These are phyloP conservation scores for Claviceps lovelessii DNA, from an alignment of 2,329 filamentous ascomycete species.

Conservation along the genomic window DNA sequence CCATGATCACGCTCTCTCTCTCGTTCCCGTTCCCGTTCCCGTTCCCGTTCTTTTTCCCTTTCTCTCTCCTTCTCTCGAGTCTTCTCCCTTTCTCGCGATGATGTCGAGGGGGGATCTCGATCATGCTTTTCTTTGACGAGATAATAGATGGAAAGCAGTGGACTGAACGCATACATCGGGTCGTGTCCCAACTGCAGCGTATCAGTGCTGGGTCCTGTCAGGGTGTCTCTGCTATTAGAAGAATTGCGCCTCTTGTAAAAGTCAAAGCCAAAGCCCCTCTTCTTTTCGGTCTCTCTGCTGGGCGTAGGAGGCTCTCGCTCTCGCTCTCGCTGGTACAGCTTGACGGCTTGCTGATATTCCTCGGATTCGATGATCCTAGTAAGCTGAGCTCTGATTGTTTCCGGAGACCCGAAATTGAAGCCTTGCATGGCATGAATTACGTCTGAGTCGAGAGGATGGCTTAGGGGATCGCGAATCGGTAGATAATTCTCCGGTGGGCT, in stretches of 20 bases:
- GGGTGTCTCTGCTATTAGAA: slow-evolving; percentile 71
- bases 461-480: slow-evolving; percentile 69
- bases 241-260: slow-evolving; percentile 95
- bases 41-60: slow-evolving; percentile 12
- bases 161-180: slow-evolving; percentile 84
- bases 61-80: slow-evolving; percentile 7
- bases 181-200: slow-evolving; percentile 70
- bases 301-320: slow-evolving; percentile 47
- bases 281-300: slow-evolving; percentile 60
- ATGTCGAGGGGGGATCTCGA: slow-evolving; percentile 43
- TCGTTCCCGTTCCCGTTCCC: slow-evolving; percentile 12
- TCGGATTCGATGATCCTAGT: slow-evolving; percentile 81
- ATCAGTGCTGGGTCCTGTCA: slow-evolving; percentile 73
- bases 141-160: slow-evolving; percentile 86
- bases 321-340: slow-evolving; percentile 52
- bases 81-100: slow-evolving; percentile 1
- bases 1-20: slow-evolving; percentile 15
- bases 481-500: slow-evolving; percentile 80
- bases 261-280: slow-evolving; percentile 76
- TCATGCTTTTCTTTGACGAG: slow-evolving; percentile 91
- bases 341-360: slow-evolving; percentile 80
- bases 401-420: slow-evolving; percentile 86
- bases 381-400: slow-evolving; percentile 69
- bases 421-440: slow-evolving; percentile 91
- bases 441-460: slow-evolving; percentile 66